These are phyloP conservation scores for Nicotiana benthamiana DNA, from an alignment of 257 asterid species.

Conservation along the genomic window DNA sequence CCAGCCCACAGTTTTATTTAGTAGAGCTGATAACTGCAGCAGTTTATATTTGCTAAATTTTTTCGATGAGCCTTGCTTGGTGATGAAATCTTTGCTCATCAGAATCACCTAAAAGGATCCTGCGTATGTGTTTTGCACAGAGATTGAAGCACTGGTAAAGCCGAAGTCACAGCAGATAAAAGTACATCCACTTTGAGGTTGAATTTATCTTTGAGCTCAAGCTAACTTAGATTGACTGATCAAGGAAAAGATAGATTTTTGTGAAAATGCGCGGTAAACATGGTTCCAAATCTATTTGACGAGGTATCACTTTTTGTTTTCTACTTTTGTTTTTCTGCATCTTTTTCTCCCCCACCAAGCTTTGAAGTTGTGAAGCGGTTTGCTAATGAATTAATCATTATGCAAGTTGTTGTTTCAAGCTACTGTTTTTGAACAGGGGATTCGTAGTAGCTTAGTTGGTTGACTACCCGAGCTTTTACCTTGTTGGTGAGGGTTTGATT, in stretches of 20 bases:
- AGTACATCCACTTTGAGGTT: background rate
- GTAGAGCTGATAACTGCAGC: background rate
- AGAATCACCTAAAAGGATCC: background rate
- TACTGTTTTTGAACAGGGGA: too few relatives aligned
- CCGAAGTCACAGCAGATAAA: background rate
- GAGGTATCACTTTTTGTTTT: background rate
- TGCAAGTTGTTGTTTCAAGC: too few relatives aligned
- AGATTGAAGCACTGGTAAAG: background rate
- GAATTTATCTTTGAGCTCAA: too few relatives aligned
- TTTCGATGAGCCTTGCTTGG: background rate
- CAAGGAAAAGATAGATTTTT: background rate
- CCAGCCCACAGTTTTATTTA: constrained; percentile 54
- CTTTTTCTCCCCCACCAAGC: background rate
- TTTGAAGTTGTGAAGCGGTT: background rate
- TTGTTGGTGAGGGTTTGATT: too few relatives aligned
- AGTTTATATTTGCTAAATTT: background rate
- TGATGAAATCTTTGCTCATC: background rate
- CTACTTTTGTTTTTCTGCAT: background rate
- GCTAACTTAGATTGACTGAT: background rate
- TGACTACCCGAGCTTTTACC: too few relatives aligned
- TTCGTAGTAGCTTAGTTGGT: too few relatives aligned
- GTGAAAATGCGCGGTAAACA: background rate
- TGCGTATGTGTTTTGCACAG: background rate
- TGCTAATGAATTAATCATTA: background rate
- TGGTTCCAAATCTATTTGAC: background rate